phyloP scores from a whole-genome alignment of 225 moss, liverwort and hornwort species.

The Physcomitrium patens region DNA sequence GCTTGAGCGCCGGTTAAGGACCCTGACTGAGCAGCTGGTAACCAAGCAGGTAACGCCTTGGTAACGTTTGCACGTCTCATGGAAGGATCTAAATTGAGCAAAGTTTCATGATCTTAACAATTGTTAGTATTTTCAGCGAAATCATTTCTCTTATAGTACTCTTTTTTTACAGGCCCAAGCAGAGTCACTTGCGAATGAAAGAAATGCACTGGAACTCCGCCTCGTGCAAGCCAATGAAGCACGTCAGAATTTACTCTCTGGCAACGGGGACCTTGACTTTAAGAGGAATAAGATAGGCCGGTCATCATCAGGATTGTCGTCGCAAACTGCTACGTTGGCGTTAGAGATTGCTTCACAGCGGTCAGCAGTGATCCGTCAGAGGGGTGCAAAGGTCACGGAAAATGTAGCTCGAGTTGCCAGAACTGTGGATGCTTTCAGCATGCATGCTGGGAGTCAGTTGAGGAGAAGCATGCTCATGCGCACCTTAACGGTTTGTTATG shows the following conservation, averaged over 20 bases:
- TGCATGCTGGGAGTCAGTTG: slow-evolving; percentile 75
- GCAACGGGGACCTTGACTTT: slow-evolving; percentile 69
- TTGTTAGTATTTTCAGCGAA: not conserved
- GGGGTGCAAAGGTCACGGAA: slow-evolving; percentile 71
- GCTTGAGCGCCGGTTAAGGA: slow-evolving; percentile 78
- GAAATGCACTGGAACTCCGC: slow-evolving; percentile 77
- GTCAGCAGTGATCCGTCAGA: slow-evolving; percentile 66
- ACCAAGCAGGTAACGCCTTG: slow-evolving; percentile 70
- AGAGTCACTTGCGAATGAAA: slow-evolving; percentile 80
- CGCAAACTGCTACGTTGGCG: slow-evolving; percentile 55
- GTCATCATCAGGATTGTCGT: slow-evolving; percentile 59
- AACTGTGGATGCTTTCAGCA: slow-evolving; percentile 77
- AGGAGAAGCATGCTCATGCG: slow-evolving; percentile 79
- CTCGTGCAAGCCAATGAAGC: slow-evolving; percentile 70
- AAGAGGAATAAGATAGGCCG: slow-evolving; percentile 84
- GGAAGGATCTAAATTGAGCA: not conserved
- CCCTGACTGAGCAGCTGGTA: slow-evolving; percentile 78
- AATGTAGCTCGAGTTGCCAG: slow-evolving; percentile 80
- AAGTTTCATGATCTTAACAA: not conserved
- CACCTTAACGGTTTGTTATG: slow-evolving; percentile 73
- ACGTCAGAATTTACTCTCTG: slow-evolving; percentile 55
- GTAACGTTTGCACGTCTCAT: not conserved
- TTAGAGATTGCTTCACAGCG: slow-evolving; percentile 66
- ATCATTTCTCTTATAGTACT: slow-evolving; percentile 19
- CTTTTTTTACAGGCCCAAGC: slow-evolving; percentile 66